phyloP scores from a whole-genome alignment of 441 rosid genomes.

The Hura crepitans region DNA sequence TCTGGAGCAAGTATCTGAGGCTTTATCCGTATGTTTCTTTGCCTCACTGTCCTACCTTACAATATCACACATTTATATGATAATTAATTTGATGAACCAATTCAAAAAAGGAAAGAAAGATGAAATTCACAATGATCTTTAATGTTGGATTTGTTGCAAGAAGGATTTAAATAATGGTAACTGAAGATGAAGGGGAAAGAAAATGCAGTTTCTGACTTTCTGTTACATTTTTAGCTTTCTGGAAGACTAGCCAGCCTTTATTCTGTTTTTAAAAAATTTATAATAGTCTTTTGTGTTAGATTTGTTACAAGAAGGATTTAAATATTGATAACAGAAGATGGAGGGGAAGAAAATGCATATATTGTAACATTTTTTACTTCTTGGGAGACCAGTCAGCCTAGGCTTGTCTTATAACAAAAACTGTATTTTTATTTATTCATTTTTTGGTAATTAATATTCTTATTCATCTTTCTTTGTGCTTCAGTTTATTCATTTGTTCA shows the following conservation, averaged over 20 bases:
- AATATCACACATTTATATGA: neutral
- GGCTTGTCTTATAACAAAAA: neutral
- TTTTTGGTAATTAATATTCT: neutral
- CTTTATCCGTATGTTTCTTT: slow-evolving; percentile 59
- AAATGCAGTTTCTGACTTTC: neutral
- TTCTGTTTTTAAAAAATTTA: no score
- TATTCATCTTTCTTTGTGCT: neutral
- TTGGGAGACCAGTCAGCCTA: neutral
- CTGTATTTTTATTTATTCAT: neutral
- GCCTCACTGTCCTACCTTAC: neutral
- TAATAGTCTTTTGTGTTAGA: neutral
- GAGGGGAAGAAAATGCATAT: neutral
- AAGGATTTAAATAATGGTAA: neutral
- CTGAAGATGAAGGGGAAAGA: neutral
- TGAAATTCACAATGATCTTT: neutral
- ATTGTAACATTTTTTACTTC: neutral
- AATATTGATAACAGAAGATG: neutral
- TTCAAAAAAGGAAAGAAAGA: neutral
- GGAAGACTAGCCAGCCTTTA: neutral
- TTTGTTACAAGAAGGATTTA: neutral
- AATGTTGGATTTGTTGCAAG: neutral
- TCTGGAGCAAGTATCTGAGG: slow-evolving; percentile 71
- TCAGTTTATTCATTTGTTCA: neutral
- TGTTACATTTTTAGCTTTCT: neutral
- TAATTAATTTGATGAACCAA: neutral